phyloP scores from a whole-genome alignment of 345 rosid species.

The Psidium friedrichsthalianum region DNA sequence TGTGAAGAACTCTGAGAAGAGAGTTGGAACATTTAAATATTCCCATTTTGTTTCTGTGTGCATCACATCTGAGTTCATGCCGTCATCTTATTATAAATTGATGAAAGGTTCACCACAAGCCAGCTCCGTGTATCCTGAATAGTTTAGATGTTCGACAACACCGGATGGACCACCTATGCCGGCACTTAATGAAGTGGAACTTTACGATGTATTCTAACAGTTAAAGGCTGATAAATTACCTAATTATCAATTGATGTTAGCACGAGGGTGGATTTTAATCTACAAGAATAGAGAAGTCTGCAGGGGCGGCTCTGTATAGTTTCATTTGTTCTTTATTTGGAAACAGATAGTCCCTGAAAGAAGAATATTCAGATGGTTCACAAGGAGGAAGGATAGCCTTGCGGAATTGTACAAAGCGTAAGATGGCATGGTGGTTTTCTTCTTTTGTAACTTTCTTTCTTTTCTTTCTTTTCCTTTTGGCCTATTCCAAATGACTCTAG shows the following conservation, averaged over 20 bases:
- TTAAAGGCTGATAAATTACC: background rate
- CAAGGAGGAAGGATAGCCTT: conserved; percentile 7
- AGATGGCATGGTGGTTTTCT: background rate
- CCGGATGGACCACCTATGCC: background rate
- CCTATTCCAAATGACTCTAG: background rate
- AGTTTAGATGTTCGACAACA: conserved; percentile 3
- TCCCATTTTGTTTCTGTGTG: conserved; percentile 29
- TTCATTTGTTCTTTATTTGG: conserved; percentile 53
- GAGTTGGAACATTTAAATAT: conserved; percentile 36
- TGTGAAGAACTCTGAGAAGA: background rate
- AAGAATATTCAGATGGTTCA: conserved; percentile 2
- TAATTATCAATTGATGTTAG: background rate
- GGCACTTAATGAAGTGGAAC: background rate
- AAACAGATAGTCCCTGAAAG: conserved; percentile 15
- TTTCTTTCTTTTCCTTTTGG: background rate
- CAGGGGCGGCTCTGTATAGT: conserved; percentile 35
- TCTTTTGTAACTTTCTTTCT: background rate
- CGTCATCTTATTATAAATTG: background rate
- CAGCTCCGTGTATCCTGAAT: conserved; percentile 1
- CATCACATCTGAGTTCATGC: background rate
- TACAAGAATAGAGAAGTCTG: conserved; percentile 10
- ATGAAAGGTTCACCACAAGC: conserved; percentile 11
- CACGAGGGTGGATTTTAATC: conserved; percentile 5
- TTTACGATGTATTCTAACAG: background rate
- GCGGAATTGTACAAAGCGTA: conserved; percentile 5